Base-by-base conservation (phyloP, 2,329 filamentous ascomycete species). In the Sodiomyces alkalinus region DNA sequence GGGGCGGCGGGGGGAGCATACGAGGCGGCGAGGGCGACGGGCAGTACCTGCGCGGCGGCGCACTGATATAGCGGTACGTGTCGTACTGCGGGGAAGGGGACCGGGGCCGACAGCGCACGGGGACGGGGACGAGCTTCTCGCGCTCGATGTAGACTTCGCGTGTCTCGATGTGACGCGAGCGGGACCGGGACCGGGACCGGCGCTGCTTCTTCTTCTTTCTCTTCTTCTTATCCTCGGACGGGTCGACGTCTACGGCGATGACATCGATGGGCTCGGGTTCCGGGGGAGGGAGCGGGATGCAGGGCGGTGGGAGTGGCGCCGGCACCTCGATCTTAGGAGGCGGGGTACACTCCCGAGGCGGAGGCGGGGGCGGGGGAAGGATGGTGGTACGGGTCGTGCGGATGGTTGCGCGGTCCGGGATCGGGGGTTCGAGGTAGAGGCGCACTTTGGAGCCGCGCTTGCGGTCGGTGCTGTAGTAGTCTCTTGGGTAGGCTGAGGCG, bases 61-160 rank as follows among this genome's bases (percentile, higher is more conserved):
- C 61, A 33, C 68, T 62, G 27, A 69, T 54, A 38, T 68, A 68
- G 6, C 65, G 60, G 40, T 53, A 69, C 17, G 61, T 62, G 20
- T 65, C 63, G 35, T 58, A 58, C 12, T 45, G 44, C 27, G 48
- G 50, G 12, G 56, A 52, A 1, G 52, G 55, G n/a, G n/a, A n/a
- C n/a, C n/a, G n/a, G n/a, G n/a, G n/a, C n/a, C n/a, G n/a, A n/a
- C n/a, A n/a, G n/a, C n/a, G n/a, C 5, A 59, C 52, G 12, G 55
- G 58, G 6, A 58, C 44, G 19, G 58, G 61, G 11, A 66, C 49
- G 26, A 61, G 39, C 28, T 53, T 52, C 41, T 70, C 65, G 16
- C 64, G 55, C 47, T 69, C 63, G 34, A 69, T 56, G 41, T 62
- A 54, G 27, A 65, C 52, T 42, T 69, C 63, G 25, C 29, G 19